Evolutionary conservation across 2,329 filamentous ascomycete species (phyloP), one percentile per base, ranked within the genome.

Genomic region (Colletotrichum spinosum): DNA sequence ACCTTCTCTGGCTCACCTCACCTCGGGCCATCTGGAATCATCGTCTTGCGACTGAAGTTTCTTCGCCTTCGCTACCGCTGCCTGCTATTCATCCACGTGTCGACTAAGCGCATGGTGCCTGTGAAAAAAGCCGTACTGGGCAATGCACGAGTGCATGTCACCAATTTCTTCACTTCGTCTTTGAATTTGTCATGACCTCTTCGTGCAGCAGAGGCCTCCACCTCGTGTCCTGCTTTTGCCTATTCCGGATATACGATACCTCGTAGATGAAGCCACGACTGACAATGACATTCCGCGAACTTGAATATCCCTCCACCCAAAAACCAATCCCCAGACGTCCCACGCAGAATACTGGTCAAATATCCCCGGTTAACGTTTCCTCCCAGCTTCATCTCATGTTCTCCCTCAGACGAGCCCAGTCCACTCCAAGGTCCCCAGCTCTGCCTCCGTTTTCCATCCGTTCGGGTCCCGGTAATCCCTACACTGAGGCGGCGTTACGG

Each of bases 281-380:
- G 35, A 17, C 48, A 33, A 33, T 38, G 53, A 53, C 63, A 63
- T 57, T 49, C 53, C 58, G 39, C 49, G 6, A 11, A 25, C 25
- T 5, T 13, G 25, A 25, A 25, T 25, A 25, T 25, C 4, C 25
- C 25, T 4, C 25, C 25, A 15, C 6, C 11, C 15, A 33, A 41
- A 10, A n/a, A 44, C n/a, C 17, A 33, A 25, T 1, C 34, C 4
- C 49, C 12, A 37, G 13, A 39, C 7, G 5, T 37, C 7, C 8
- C 34, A 4, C 35, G 6, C 7, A 13, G 34, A 15, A 10, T 13
- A 13, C 35, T 34, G n/a, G 54, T 35, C 46, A 48, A 34, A 48
- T 41, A 33, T 58, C 34, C 38, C 55, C 46, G 55, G 46, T 15
- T 38, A 13, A 39, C 12, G 37, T 58, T 58, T 44, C 46, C 45